Evolutionary conservation across 2,329 filamentous ascomycete genomes (phyloP).

Genomic region (Xylaria sp.): DNA sequence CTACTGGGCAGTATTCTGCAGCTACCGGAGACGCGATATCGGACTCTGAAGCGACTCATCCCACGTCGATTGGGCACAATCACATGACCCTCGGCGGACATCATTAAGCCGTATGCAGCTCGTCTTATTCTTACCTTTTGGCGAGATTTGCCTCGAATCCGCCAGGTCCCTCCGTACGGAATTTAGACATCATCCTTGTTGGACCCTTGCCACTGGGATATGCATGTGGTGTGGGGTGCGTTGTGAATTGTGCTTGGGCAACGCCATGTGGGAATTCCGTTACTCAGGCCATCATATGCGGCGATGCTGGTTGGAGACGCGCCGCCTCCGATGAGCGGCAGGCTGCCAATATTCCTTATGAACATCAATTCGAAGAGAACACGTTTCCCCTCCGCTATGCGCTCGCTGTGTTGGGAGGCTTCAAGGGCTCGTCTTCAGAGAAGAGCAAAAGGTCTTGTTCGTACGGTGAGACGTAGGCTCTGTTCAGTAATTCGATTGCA

Average conservation of each 20-base stretch:
- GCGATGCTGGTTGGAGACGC: conserved; percentile 22
- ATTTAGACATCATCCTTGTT: conserved; percentile 10
- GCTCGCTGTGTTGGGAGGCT: neutral
- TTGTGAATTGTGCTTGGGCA: conserved; percentile 24
- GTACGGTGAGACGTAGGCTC: too few relatives aligned
- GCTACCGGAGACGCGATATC: conserved; percentile 32
- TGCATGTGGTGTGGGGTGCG: conserved; percentile 33
- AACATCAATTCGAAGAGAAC: conserved; percentile 15
- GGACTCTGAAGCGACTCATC: conserved; percentile 21
- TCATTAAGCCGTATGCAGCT: conserved; percentile 11
- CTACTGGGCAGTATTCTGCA: conserved; percentile 22
- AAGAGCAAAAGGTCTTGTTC: too few relatives aligned
- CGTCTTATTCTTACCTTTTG: conserved; percentile 15
- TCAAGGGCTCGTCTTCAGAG: neutral
- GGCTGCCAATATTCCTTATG: conserved; percentile 27
- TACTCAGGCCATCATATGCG: conserved; percentile 22
- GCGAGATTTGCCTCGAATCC: conserved; percentile 17
- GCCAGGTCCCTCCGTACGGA: conserved; percentile 21
- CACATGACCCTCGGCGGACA: conserved; percentile 23
- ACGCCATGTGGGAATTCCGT: conserved; percentile 17
- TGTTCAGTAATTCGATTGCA: too few relatives aligned
- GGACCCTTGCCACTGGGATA: conserved; percentile 30
- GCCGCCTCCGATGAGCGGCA: conserved; percentile 36
- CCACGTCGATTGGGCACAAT: conserved; percentile 28
- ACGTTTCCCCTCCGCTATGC: neutral